phyloP scores from a whole-genome alignment of 176 grass and related monocot genomes.

The Oryza nivara region DNA sequence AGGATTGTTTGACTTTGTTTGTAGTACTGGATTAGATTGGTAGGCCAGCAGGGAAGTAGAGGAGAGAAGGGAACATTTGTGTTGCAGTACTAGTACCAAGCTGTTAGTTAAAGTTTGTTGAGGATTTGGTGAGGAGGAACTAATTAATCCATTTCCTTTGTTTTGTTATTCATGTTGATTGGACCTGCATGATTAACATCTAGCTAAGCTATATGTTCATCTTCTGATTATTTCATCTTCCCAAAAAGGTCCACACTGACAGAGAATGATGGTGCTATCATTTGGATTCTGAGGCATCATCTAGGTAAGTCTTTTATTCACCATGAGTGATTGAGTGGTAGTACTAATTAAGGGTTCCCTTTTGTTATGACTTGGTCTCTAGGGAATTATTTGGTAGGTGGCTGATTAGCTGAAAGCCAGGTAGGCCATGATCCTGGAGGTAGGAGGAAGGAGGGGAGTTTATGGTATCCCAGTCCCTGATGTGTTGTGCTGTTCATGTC shows the following conservation, averaged over 20 bases:
- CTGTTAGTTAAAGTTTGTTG: constrained; percentile 60
- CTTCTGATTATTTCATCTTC: constrained; percentile 19
- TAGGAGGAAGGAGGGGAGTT: neutral
- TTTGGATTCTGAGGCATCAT: constrained; percentile 28
- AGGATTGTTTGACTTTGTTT: constrained; percentile 77
- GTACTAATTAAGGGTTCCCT: constrained; percentile 11
- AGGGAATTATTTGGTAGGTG: constrained; percentile 52
- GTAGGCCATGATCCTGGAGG: constrained; percentile 50
- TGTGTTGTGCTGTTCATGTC: constrained; percentile 35
- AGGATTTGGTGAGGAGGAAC: constrained; percentile 42
- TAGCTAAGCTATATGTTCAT: neutral
- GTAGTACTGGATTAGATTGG: constrained; percentile 14
- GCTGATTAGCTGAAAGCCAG: constrained; percentile 39
- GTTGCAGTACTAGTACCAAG: constrained; percentile 30
- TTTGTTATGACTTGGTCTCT: constrained; percentile 25
- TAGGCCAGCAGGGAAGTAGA: constrained; percentile 34
- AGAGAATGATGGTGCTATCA: constrained; percentile 42
- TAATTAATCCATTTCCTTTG: constrained; percentile 4
- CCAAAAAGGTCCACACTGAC: constrained; percentile 1
- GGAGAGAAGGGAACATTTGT: constrained; percentile 6
- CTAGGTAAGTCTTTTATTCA: constrained; percentile 35
- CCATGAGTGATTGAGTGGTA: neutral
- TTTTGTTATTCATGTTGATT: constrained; percentile 46
- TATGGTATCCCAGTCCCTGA: constrained; percentile 44
- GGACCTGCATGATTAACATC: constrained; percentile 38